A percentile compares a stretch with the other conserved stretches of the same genome.
These are phyloP conservation scores for Ramaria sp. DNA, from an alignment of 768 basidiomycete species.

Conservation along the genomic window DNA sequence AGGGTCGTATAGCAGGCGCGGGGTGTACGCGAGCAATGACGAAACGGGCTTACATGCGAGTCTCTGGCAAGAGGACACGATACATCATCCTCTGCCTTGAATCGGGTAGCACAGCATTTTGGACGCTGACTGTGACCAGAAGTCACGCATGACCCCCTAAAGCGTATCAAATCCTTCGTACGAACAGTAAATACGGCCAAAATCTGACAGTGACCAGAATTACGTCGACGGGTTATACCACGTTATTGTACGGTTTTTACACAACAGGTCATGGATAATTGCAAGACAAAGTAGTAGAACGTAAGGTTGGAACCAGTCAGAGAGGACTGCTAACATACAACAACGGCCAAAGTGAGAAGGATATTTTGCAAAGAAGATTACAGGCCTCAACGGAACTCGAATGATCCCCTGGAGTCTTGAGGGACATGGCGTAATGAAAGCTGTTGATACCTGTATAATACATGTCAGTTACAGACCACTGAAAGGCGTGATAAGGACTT, in stretches of 20 bases:
- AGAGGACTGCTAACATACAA: neutral
- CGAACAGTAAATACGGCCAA: no score
- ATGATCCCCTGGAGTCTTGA: conserved; percentile 60
- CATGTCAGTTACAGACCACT: conserved; percentile 9
- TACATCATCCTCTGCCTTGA: no score
- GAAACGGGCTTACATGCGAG: no score
- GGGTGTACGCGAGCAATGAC: no score
- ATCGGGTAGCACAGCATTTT: no score
- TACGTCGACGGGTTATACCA: no score
- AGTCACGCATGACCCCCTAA: no score
- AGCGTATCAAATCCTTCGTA: no score
- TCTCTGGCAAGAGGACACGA: no score
- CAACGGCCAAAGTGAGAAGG: neutral
- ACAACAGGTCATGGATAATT: neutral
- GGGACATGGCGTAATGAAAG: conserved; percentile 72
- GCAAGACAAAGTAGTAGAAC: neutral
- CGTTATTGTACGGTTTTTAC: neutral
- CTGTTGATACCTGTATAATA: conserved; percentile 72
- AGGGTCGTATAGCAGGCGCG: no score
- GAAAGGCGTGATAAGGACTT: conserved; percentile 24
- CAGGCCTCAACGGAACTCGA: conserved; percentile 64
- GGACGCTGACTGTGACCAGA: no score
- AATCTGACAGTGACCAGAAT: no score
- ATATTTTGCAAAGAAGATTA: neutral
- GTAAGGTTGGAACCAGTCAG: neutral